A percentile compares a stretch with the other conserved stretches of the same genome.
These are phyloP conservation scores for Pestalotiopsis fici DNA, from an alignment of 2,329 filamentous ascomycete species.

Conservation along the genomic window DNA sequence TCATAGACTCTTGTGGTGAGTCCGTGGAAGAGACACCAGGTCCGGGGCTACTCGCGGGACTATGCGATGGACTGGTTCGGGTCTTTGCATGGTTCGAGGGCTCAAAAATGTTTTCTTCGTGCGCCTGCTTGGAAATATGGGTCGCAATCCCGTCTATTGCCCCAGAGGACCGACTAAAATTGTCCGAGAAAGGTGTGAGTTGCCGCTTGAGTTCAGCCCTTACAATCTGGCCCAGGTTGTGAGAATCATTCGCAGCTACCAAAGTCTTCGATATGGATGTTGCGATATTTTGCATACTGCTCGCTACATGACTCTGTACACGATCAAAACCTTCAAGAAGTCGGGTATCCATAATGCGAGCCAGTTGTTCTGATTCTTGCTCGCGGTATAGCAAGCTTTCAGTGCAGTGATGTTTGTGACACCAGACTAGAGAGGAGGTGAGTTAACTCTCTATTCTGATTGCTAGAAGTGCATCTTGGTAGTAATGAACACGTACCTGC, in stretches of 20 bases:
- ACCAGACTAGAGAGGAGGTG: fast-evolving
- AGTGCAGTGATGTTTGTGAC: too few species aligned
- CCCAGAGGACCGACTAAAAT: not conserved
- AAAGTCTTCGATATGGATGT: not conserved
- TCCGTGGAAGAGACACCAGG: too few species aligned
- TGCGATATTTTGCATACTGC: not conserved
- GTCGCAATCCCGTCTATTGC: not conserved
- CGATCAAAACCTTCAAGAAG: not conserved
- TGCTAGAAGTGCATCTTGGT: too few species aligned
- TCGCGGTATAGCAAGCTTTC: not conserved
- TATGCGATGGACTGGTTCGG: too few species aligned
- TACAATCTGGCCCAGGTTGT: not conserved
- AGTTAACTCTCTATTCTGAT: too few species aligned
- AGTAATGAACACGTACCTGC: too few species aligned
- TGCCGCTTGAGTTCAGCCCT: not conserved
- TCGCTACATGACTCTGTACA: not conserved
- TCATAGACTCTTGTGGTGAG: not conserved
- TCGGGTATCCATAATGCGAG: not conserved
- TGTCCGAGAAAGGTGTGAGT: not conserved
- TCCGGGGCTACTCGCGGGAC: too few species aligned
- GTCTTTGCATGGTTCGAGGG: too few species aligned
- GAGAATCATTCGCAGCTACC: not conserved
- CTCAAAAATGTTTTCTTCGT: not conserved
- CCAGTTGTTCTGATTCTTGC: not conserved
- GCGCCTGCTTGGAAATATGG: not conserved